These are phyloP conservation scores for Podila minutissima DNA, from an alignment of 192 early-diverging fungal species.

Conservation along the genomic window DNA sequence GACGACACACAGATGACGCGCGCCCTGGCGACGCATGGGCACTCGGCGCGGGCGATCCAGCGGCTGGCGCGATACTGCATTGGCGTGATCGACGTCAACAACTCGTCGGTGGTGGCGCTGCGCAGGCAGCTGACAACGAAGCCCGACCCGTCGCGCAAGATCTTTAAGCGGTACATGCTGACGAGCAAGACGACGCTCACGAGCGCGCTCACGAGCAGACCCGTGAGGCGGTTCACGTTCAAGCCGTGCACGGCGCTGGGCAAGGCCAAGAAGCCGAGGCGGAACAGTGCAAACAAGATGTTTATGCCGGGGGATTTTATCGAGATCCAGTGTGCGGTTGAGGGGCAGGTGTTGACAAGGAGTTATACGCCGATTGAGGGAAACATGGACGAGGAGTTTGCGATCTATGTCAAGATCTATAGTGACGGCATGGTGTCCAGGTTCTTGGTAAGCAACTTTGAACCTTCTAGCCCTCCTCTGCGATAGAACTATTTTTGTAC, in stretches of 20 bases:
- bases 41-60: not conserved
- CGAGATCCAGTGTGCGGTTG: slow-evolving; percentile 13
- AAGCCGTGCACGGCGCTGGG: not conserved
- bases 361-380: slow-evolving; percentile 15
- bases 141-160: not conserved
- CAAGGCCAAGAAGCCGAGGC: not conserved
- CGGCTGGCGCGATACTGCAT: not conserved
- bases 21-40: not conserved
- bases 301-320: slow-evolving; percentile 28
- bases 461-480: no score
- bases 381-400: slow-evolving; percentile 3
- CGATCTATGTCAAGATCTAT: slow-evolving; percentile 21
- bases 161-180: slow-evolving; percentile 16
- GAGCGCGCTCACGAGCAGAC: not conserved
- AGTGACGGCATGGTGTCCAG: slow-evolving; percentile 13
- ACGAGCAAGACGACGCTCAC: slow-evolving; percentile 2
- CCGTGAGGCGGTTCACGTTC: slow-evolving; percentile 19
- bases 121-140: not conserved
- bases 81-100: not conserved
- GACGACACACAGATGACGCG: not conserved
- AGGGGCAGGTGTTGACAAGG: slow-evolving; percentile 13
- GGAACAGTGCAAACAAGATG: not conserved
- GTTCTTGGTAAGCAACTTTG: slow-evolving; percentile 31
- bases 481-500: no score
- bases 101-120: not conserved